Evolutionary conservation across 2,329 filamentous ascomycete genomes (phyloP).

Genomic region (Arthrinium phaeospermum): DNA sequence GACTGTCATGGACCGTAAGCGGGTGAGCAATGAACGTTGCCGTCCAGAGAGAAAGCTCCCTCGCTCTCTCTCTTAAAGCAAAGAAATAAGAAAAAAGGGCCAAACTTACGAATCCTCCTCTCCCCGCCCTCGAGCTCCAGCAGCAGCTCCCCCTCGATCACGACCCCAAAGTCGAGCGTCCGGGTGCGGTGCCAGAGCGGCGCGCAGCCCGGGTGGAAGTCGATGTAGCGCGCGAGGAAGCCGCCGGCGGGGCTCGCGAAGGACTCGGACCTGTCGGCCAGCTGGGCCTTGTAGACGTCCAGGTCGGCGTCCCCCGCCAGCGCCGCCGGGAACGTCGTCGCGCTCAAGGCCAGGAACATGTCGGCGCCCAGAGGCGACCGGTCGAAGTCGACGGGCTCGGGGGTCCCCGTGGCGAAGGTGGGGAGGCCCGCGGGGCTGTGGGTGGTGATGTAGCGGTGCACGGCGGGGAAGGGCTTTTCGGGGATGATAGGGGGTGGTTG

Average conservation of each 20-base stretch:
- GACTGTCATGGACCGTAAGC: too few species aligned
- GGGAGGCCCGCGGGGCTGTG: conserved; percentile 37
- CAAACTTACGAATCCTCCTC: not conserved
- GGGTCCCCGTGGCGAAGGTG: conserved; percentile 20
- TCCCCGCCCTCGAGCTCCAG: conserved; percentile 25
- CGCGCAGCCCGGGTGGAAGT: conserved; percentile 23
- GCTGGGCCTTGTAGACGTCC: conserved; percentile 21
- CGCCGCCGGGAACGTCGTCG: conserved; percentile 18
- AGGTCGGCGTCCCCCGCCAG: conserved; percentile 21
- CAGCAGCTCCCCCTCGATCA: conserved; percentile 24
- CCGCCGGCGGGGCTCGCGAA: conserved; percentile 21
- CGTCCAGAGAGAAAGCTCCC: too few species aligned
- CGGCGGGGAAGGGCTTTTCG: conserved; percentile 30
- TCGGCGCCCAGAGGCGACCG: conserved; percentile 22
- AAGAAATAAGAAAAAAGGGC: too few species aligned
- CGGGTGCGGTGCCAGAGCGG: conserved; percentile 23
- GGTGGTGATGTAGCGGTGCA: conserved; percentile 41
- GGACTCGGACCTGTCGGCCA: conserved; percentile 19
- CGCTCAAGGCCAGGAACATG: conserved; percentile 23
- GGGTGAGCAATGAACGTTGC: too few species aligned
- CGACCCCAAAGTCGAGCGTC: conserved; percentile 25
- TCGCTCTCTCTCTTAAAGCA: too few species aligned
- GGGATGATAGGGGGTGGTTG: not conserved
- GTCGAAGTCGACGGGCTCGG: conserved; percentile 20
- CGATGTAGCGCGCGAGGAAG: conserved; percentile 21